phyloP scores from a whole-genome alignment of 306 rosid species.

The Mimosa bimucronata region DNA sequence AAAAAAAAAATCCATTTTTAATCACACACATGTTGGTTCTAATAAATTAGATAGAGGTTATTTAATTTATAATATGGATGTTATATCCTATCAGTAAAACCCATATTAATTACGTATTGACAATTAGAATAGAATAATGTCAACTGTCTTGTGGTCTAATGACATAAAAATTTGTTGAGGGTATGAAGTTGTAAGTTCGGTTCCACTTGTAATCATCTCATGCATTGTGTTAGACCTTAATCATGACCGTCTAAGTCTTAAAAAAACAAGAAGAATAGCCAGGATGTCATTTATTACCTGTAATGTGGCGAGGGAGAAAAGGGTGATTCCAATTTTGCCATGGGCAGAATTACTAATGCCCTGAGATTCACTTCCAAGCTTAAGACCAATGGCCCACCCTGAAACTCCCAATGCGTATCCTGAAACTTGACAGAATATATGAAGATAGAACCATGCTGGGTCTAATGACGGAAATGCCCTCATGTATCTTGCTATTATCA shows the following conservation, averaged over 20 bases:
- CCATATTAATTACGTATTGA: too few species aligned
- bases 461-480: conserved; percentile 2
- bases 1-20: too few species aligned
- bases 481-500: conserved; percentile 1
- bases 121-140: too few species aligned
- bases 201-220: neutral
- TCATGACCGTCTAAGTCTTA: too few species aligned
- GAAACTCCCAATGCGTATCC: neutral
- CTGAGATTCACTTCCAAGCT: neutral
- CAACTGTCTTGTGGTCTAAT: too few species aligned
- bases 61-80: too few species aligned
- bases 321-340: neutral
- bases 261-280: neutral
- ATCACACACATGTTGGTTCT: too few species aligned
- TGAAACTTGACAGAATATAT: neutral
- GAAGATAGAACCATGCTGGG: neutral
- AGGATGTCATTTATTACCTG: neutral
- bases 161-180: too few species aligned
- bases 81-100: too few species aligned
- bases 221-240: too few species aligned
- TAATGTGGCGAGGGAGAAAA: neutral
- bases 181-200: too few species aligned
- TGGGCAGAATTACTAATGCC: neutral
- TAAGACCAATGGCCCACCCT: neutral
- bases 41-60: too few species aligned